Evolutionary conservation across 1,139 yeast genomes (phyloP).

Genomic region (Insectozyma bohioensis): DNA sequence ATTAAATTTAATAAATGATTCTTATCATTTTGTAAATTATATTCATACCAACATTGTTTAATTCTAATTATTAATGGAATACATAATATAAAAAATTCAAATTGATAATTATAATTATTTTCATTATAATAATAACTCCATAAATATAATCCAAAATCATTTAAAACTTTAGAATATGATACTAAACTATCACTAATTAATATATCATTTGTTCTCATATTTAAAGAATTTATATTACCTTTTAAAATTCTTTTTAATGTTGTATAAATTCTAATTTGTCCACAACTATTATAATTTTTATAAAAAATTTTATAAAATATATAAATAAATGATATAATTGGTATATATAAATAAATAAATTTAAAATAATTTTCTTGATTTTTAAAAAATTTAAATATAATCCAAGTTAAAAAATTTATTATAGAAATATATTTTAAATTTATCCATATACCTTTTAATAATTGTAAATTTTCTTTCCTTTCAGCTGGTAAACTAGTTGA

Average conservation of each 20-base stretch:
- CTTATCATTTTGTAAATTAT: slow-evolving; percentile 43
- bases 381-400: slow-evolving; percentile 22
- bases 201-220: slow-evolving; percentile 74
- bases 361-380: slow-evolving; percentile 13
- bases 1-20: slow-evolving; percentile 67
- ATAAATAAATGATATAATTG: slow-evolving; percentile 19
- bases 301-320: slow-evolving; percentile 20
- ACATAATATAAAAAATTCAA: slow-evolving; percentile 52
- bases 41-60: slow-evolving; percentile 79
- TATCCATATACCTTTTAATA: slow-evolving; percentile 34
- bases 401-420: slow-evolving; percentile 23
- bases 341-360: slow-evolving; percentile 17
- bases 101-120: slow-evolving; percentile 24
- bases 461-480: slow-evolving; percentile 28
- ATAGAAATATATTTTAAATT: slow-evolving; percentile 24
- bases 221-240: slow-evolving; percentile 55
- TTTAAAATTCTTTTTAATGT: slow-evolving; percentile 52
- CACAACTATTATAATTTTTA: slow-evolving; percentile 20
- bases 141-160: slow-evolving; percentile 58
- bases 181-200: slow-evolving; percentile 78
- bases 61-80: slow-evolving; percentile 74
- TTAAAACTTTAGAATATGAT: slow-evolving; percentile 72
- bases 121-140: slow-evolving; percentile 34
- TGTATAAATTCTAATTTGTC: slow-evolving; percentile 45
- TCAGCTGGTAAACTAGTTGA: slow-evolving; percentile 34